Evolutionary conservation across 495 filamentous ascomycete genomes (phyloP), one percentile per base, ranked within the genome.

Genomic region (Apodospora peruviana): DNA sequence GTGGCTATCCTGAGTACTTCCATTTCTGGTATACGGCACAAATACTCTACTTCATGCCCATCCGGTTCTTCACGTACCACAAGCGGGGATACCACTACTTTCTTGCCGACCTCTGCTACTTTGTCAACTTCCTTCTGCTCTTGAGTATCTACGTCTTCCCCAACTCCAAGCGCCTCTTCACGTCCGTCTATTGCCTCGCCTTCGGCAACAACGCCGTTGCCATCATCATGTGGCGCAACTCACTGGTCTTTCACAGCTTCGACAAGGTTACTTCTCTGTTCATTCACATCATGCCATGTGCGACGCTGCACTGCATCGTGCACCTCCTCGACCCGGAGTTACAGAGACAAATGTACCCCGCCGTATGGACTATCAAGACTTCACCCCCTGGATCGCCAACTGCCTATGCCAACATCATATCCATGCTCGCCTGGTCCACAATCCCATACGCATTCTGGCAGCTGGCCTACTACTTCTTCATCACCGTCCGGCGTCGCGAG

Each of bases 141-240:
- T 76, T 93, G 51, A 84, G 80, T 51, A 77, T 98, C 43, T 98
- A 91, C 91, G 75, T 88, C 19, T 96, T 96, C 59, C 94, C 93
- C 0, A 70, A 79, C 23, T 96, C 90, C 16, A 95, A 94, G 61
- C 83, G 93, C 41, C 75, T 98, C 14, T 91, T 98, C 64, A 95
- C 95, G 54, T 85, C 88, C 54, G 87, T 90, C 11, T 97, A 87
- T 65, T 97, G 93, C 57, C 74, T 98, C 45, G 87, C 90, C 16
- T 91, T 85, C 50, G 93, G 93, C 46, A 98, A 98, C 68, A 98
- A 98, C 62, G 93, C 93, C 40, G 83, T 94, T 42, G 93, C 93
- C 16, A 97, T 98, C 66, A 94, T 93, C 52, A 96, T 98, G 91
- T 98, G 93, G 93, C 83, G 93, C 47, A 98, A 98, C 65, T 95